Percentiles rank a stretch among this genome's conserved stretches.
Evolutionary conservation across 148 eudicot genomes (phyloP).

Genomic region (Chenopodium quinoa): DNA sequence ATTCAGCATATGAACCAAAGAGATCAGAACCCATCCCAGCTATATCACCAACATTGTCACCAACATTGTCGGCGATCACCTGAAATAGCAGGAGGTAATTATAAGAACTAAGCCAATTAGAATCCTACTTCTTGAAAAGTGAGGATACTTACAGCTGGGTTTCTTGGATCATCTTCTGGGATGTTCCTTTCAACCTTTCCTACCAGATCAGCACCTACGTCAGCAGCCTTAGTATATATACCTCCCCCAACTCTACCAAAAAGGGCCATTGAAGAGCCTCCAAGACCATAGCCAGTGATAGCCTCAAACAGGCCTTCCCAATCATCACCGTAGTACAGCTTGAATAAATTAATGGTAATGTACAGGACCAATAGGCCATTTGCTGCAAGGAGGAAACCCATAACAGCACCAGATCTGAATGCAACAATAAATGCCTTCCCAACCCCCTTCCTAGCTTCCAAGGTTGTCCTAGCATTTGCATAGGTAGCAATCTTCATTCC

Average conservation of each 20-base stretch:
- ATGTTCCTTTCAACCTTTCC: conserved; percentile 88
- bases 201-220: conserved; percentile 92
- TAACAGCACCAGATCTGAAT: conserved; percentile 90
- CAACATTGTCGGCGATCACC: conserved; percentile 90
- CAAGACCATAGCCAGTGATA: conserved; percentile 89
- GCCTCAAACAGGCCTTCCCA: conserved; percentile 95
- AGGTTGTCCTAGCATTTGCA: conserved; percentile 88
- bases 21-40: conserved; percentile 92
- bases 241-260: conserved; percentile 93
- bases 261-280: conserved; percentile 90
- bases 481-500: conserved; percentile 96
- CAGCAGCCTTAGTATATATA: conserved; percentile 90
- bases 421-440: conserved; percentile 81
- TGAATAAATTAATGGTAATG: conserved; percentile 67
- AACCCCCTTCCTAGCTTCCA: conserved; percentile 93
- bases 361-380: conserved; percentile 75
- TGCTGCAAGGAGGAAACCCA: conserved; percentile 93
- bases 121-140: neutral
- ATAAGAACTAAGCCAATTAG: neutral
- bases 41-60: conserved; percentile 86
- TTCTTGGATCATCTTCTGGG: conserved; percentile 85
- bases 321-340: conserved; percentile 87
- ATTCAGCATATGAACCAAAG: conserved; percentile 93
- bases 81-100: conserved; percentile 14
- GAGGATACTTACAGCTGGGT: conserved; percentile 66